Conservation (phyloP, 78 protist genomes). For the Dictyostelium purpureum region DNA sequence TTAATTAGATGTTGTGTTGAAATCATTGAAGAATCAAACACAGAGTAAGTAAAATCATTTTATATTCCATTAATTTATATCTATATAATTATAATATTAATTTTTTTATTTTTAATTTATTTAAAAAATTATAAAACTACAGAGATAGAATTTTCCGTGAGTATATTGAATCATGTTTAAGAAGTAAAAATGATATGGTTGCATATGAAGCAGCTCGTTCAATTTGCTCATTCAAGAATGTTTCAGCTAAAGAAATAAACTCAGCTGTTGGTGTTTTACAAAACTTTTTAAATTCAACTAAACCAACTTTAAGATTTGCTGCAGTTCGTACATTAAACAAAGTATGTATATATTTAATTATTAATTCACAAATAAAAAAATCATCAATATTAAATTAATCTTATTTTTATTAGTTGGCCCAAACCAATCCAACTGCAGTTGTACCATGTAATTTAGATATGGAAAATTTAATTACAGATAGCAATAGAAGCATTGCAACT, state of each 20-base stretch:
- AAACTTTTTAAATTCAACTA: constrained; percentile 92
- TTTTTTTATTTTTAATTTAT: neutral
- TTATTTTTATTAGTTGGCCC: constrained; percentile 42
- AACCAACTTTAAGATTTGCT: constrained; percentile 95
- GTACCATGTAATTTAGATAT: constrained; percentile 94
- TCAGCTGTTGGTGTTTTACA: constrained; percentile 94
- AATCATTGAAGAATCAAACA: constrained; percentile 79
- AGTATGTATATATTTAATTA: neutral
- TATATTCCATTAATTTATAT: neutral
- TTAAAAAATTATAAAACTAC: neutral
- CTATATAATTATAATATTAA: neutral
- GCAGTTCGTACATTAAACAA: constrained; percentile 95
- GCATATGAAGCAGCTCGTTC: constrained; percentile 98
- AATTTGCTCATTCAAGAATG: constrained; percentile 89
- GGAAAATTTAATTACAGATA: constrained; percentile 95
- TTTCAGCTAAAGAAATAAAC: constrained; percentile 87
- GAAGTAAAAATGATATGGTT: constrained; percentile 96
- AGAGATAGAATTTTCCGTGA: constrained; percentile 75
- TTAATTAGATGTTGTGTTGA: constrained; percentile 89
- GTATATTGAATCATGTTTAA: constrained; percentile 89
- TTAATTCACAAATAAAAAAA: neutral
- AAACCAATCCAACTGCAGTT: constrained; percentile 89
- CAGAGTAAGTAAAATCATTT: constrained; percentile 35
- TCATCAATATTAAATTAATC: neutral
- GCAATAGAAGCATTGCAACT: constrained; percentile 97